These are phyloP conservation scores for Physcomitrellopsis africana DNA, from an alignment of 225 moss, liverwort and hornwort species.

Conservation along the genomic window DNA sequence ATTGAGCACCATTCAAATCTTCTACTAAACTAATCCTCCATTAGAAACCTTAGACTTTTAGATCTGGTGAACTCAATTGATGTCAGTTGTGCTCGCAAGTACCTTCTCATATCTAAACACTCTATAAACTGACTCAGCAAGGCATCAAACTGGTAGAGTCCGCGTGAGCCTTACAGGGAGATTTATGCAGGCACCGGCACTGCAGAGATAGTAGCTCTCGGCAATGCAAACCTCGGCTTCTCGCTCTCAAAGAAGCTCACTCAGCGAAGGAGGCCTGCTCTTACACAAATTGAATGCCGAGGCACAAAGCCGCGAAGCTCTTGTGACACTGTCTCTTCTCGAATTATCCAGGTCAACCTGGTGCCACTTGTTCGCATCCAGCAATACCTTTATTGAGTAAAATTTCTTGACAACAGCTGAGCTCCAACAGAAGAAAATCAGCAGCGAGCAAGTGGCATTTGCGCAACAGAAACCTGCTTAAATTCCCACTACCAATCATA, in stretches of 20 bases:
- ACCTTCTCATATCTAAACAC: conserved; percentile 15
- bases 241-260: not conserved
- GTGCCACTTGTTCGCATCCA: conserved; percentile 23
- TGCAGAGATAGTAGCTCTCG: not conserved
- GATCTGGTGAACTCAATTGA: conserved; percentile 2
- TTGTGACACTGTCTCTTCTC: not conserved
- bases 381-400: not conserved
- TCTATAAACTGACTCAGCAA: conserved; percentile 6
- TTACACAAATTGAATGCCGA: not conserved
- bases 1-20: not conserved
- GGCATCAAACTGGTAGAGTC: not conserved
- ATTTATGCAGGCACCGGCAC: not conserved
- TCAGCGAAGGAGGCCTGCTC: not conserved
- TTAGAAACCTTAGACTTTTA: not conserved
- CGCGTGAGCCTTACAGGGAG: conserved; percentile 1
- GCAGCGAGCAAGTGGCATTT: no score
- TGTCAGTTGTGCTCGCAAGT: not conserved
- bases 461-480: no score
- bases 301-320: not conserved
- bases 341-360: not conserved
- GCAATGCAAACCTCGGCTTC: not conserved
- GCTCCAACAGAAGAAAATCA: no score
- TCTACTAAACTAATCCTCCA: not conserved
- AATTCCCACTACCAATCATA: no score
- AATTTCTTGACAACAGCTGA: no score